Conservation (phyloP, 2,329 filamentous ascomycete genomes). For the Nakataea oryzae region DNA sequence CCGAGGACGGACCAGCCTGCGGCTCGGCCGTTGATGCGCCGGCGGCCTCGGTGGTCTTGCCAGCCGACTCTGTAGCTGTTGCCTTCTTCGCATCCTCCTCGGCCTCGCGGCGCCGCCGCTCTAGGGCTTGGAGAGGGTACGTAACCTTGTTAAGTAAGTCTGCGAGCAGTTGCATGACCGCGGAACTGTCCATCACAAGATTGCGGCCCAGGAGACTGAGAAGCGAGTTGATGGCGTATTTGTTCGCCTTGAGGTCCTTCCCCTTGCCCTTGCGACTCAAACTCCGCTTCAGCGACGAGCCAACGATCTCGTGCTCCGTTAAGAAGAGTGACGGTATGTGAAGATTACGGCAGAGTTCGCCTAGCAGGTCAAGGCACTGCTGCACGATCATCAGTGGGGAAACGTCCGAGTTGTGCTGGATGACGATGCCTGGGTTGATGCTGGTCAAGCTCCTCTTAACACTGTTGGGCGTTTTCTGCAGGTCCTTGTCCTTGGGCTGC, state of each 20-base stretch:
- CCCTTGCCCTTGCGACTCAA: conserved; percentile 76
- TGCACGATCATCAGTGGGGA: conserved; percentile 93
- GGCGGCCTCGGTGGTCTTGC: conserved; percentile 3
- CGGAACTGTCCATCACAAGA: conserved; percentile 92
- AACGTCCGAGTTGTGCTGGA: conserved; percentile 66
- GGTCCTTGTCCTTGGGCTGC: conserved; percentile 58
- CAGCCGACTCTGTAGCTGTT: conserved; percentile 12
- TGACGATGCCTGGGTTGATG: conserved; percentile 28
- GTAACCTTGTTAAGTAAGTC: conserved; percentile 82
- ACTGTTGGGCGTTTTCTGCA: conserved; percentile 55
- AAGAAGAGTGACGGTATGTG: conserved; percentile 89
- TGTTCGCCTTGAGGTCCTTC: conserved; percentile 74
- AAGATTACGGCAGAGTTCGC: conserved; percentile 73
- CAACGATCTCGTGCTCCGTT: conserved; percentile 76
- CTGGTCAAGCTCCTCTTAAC: conserved; percentile 37
- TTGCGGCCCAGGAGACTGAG: conserved; percentile 84
- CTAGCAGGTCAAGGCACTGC: conserved; percentile 80
- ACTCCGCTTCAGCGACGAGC: conserved; percentile 65
- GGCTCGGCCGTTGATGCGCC: background rate
- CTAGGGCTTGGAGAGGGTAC: conserved; percentile 67
- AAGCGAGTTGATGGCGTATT: conserved; percentile 86
- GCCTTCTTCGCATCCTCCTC: conserved; percentile 40
- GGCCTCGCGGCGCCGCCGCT: conserved; percentile 73
- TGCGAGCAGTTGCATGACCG: conserved; percentile 89
- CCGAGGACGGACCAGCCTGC: background rate